Conservation (phyloP, 2,329 filamentous ascomycete species). For the Aspergillus tanneri region DNA sequence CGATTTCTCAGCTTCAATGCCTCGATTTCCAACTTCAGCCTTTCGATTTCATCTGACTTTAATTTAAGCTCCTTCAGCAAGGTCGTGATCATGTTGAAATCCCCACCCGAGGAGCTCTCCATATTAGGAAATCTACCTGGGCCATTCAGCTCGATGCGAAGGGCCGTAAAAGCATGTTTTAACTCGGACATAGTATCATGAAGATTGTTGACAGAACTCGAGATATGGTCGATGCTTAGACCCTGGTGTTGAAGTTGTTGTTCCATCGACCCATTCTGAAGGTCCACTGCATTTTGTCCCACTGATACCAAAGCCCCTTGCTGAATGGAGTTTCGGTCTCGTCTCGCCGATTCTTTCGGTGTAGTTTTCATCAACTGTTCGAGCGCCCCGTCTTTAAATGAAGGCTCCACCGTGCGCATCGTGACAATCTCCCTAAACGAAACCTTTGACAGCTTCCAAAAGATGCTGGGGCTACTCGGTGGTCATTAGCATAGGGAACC, state of each 20-base stretch:
- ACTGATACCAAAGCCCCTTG: conserved; percentile 28
- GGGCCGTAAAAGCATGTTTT: conserved; percentile 39
- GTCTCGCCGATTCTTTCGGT: conserved; percentile 23
- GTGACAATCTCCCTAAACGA: conserved; percentile 42
- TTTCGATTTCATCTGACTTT: conserved; percentile 42
- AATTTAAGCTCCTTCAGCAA: conserved; percentile 40
- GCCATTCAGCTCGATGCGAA: conserved; percentile 39
- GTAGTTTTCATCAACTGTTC: conserved; percentile 29
- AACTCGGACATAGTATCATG: conserved; percentile 43
- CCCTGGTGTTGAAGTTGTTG: conserved; percentile 40
- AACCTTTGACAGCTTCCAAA: conserved; percentile 42
- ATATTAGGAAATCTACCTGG: conserved; percentile 27
- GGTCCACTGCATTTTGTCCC: conserved; percentile 16
- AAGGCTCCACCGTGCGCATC: conserved; percentile 39
- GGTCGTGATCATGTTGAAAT: conserved; percentile 40
- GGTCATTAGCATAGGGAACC: conserved; percentile 5
- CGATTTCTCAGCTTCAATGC: conserved; percentile 38
- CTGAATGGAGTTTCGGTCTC: conserved; percentile 18
- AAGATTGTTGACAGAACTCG: conserved; percentile 38
- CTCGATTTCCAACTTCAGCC: conserved; percentile 39
- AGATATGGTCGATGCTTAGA: conserved; percentile 39
- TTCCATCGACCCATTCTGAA: conserved; percentile 26
- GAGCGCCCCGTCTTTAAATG: conserved; percentile 35
- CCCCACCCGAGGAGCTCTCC: conserved; percentile 19
- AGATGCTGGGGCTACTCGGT: conserved; percentile 34